Percentiles rank a stretch among this genome's conserved stretches.
Conservation (phyloP, 1,284 basidiomycete genomes). For the Flammula alnicola region DNA sequence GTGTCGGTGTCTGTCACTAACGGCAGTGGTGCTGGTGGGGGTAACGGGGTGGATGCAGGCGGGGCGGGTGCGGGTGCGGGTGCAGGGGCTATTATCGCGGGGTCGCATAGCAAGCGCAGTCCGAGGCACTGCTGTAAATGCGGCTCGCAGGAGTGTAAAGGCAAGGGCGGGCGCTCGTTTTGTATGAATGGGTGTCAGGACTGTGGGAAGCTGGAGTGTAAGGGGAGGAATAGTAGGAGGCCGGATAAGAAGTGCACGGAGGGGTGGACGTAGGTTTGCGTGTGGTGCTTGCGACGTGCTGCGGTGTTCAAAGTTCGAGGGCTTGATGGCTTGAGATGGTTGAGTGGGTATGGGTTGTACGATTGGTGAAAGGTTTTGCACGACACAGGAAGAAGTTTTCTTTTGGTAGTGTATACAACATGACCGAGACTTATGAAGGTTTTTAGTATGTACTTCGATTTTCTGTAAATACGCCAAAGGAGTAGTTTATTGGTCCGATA, state of each 20-base stretch:
- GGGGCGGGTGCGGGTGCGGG: background rate
- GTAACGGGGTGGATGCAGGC: background rate
- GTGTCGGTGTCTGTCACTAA: background rate
- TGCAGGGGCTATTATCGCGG: slow-evolving; percentile 9
- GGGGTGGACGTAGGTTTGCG: slow-evolving; percentile 49
- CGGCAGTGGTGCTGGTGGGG: background rate
- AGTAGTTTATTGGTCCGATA: too few species aligned
- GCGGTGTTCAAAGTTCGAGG: too few species aligned
- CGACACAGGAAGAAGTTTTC: too few species aligned
- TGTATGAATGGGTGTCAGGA: slow-evolving; percentile 75
- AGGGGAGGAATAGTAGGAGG: slow-evolving; percentile 71
- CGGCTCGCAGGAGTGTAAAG: slow-evolving; percentile 75
- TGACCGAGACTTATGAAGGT: too few species aligned
- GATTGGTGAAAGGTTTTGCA: too few species aligned
- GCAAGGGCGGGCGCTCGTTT: slow-evolving; percentile 72
- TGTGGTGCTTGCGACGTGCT: too few species aligned
- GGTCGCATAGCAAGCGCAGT: slow-evolving; percentile 35
- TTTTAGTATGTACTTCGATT: too few species aligned
- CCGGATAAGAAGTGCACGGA: slow-evolving; percentile 73
- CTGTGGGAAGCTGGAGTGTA: slow-evolving; percentile 73
- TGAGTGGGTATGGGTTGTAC: too few species aligned
- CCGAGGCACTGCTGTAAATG: slow-evolving; percentile 70
- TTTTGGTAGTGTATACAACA: too few species aligned
- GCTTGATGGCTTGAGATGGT: too few species aligned
- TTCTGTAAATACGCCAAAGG: too few species aligned